Evolutionary conservation across 2,329 filamentous ascomycete genomes (phyloP).

Genomic region (Ciborinia camelliae): DNA sequence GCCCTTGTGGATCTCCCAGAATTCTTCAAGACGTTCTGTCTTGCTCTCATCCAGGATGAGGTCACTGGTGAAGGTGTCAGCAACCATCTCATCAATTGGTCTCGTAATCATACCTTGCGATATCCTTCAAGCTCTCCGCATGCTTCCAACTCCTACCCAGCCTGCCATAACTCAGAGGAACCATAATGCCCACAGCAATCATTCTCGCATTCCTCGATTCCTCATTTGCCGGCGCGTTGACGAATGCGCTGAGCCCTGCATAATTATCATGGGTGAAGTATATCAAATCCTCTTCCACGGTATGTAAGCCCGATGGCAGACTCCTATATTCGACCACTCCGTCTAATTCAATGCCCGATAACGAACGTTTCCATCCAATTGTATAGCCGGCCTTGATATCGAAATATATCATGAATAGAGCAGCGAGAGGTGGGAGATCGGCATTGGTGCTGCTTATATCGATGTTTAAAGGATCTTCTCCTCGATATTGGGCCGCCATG

Average conservation of each 20-base stretch:
- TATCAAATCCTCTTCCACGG: conserved; percentile 80
- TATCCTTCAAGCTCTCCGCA: conserved; percentile 68
- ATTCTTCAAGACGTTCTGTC: conserved; percentile 65
- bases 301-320: conserved; percentile 87
- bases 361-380: conserved; percentile 79
- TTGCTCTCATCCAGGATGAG: conserved; percentile 64
- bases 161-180: conserved; percentile 79
- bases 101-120: conserved; percentile 59
- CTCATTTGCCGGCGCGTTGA: conserved; percentile 77
- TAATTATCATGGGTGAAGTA: conserved; percentile 88
- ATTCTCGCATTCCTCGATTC: conserved; percentile 84
- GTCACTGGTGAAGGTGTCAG: conserved; percentile 42
- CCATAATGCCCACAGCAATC: conserved; percentile 85
- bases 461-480: conserved; percentile 36
- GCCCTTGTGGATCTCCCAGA: conserved; percentile 67
- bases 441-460: conserved; percentile 37
- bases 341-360: conserved; percentile 69
- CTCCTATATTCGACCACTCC: conserved; percentile 95
- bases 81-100: conserved; percentile 6
- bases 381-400: conserved; percentile 91
- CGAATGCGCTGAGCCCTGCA: conserved; percentile 87
- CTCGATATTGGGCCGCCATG: conserved; percentile 37
- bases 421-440: conserved; percentile 63
- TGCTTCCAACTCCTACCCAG: conserved; percentile 88
- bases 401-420: conserved; percentile 85